Conservation (phyloP, 225 moss, liverwort and hornwort genomes). For the Sphagnum tenellum region DNA sequence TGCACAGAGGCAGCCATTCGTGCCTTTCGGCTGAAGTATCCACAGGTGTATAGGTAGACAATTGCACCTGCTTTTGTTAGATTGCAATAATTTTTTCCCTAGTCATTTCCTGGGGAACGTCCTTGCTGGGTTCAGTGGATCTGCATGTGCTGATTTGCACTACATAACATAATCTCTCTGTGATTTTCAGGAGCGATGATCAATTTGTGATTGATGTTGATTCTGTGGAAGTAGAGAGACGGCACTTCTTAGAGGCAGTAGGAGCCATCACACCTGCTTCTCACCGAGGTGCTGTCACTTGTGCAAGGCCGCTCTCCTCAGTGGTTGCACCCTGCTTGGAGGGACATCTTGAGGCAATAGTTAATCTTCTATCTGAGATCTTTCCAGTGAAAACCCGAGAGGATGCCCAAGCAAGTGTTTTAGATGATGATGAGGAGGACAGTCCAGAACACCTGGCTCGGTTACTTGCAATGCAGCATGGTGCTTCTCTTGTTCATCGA, state of each 20-base stretch:
- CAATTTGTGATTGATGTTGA: conserved; percentile 79
- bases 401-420: conserved; percentile 16
- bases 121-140: no score
- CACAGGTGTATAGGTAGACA: conserved; percentile 54
- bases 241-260: conserved; percentile 70
- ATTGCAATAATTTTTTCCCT: background rate
- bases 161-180: no score
- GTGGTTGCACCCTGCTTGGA: conserved; percentile 56
- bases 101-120: no score
- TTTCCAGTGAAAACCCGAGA: conserved; percentile 47
- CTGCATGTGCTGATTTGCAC: no score
- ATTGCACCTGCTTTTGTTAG: background rate
- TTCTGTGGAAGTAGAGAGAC: conserved; percentile 70
- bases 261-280: conserved; percentile 70
- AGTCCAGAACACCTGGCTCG: conserved; percentile 67
- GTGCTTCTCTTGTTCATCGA: conserved; percentile 41
- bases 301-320: conserved; percentile 61
- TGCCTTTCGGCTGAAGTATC: conserved; percentile 63
- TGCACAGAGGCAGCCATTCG: conserved; percentile 78
- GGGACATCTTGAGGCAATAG: conserved; percentile 49
- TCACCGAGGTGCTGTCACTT: conserved; percentile 67
- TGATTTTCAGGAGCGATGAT: conserved; percentile 56
- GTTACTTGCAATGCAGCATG: conserved; percentile 43
- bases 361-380: conserved; percentile 43
- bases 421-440: conserved; percentile 53